Base-by-base conservation (phyloP, 2,329 filamentous ascomycete genomes). In the Diaporthe longicolla region DNA sequence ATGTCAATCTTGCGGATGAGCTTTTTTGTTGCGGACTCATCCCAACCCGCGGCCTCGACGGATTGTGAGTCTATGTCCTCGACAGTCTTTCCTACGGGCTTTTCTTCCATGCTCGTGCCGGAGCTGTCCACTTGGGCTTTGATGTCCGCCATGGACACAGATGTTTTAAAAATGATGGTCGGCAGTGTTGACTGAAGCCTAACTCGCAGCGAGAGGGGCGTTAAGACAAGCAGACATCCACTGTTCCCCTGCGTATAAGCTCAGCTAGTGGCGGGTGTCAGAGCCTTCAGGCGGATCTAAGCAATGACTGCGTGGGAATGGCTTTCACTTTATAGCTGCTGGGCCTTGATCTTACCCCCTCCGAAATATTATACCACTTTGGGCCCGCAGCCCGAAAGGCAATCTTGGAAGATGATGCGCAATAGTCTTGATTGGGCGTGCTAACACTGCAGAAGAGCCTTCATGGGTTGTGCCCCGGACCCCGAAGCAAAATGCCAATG, bases 1-100 rank as follows among this genome's bases (percentile, higher is more conserved):
- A 84, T 82, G 79, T 89, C 85, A 76, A 87, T 79, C 80, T 87
- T 86, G 77, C 85, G 81, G 69, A 89, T 76, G 0, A 89, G 82
- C 73, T 80, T 84, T 76, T 84, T 87, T 24, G 86, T 87, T 15
- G 81, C 79, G n/a, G 76, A 75, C 32, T 73, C 78, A 74, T 87
- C 84, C 76, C 78, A 82, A 37, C 77, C 77, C 43, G 76, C 76
- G 68, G 73, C 74, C 71, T 81, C 80, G 37, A 78, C 26, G 29
- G 68, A 66, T 1, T 66, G 63, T 17, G 45, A 26, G 32, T 59
- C 55, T 26, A 40, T n/a, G 21, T 70, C 52, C 19, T 70, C 55
- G n/a, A 61, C 52, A 21, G 24, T 61, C 21, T 70, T 70, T 21
- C 55, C 52, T 3, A 61, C 35, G 10, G 68, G 52, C 37, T 70